A percentile compares a stretch with the other conserved stretches of the same genome.
Conservation (phyloP, 2,329 filamentous ascomycete species). For the Beauveria medogensis region DNA sequence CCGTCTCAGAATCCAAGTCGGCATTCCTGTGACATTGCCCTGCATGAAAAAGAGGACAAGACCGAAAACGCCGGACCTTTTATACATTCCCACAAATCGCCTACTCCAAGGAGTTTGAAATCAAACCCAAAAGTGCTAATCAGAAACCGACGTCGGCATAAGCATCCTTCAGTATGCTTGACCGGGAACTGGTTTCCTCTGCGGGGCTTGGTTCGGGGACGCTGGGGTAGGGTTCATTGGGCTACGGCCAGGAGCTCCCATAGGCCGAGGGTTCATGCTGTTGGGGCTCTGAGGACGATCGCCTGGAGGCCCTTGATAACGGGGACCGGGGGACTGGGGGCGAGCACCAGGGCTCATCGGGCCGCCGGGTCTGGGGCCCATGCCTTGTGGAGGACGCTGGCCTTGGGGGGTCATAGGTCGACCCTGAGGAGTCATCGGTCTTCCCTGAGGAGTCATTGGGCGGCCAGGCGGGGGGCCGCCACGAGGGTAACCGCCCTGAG, state of each 20-base stretch:
- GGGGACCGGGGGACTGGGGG: constrained; percentile 26
- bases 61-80: constrained; percentile 19
- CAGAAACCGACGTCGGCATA: constrained; percentile 5
- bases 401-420: constrained; percentile 24
- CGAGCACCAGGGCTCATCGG: constrained; percentile 1
- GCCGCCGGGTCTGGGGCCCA: constrained; percentile 7
- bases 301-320: constrained; percentile 22
- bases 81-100: constrained; percentile 4
- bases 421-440: constrained; percentile 32
- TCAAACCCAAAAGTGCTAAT: not conserved
- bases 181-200: constrained; percentile 45
- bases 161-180: constrained; percentile 36
- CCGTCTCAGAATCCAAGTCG: not conserved
- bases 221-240: constrained; percentile 35
- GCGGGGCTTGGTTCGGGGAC: constrained; percentile 24
- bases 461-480: constrained; percentile 18
- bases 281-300: constrained; percentile 34
- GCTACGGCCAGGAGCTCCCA: constrained; percentile 36
- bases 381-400: constrained; percentile 32
- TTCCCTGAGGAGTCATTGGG: constrained; percentile 18
- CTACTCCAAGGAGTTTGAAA: not conserved
- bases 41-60: constrained; percentile 14
- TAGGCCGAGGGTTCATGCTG: constrained; percentile 29
- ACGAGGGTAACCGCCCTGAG: constrained; percentile 22
- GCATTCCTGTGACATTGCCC: not conserved